These are phyloP conservation scores for Boletus albobrunnescens DNA, from an alignment of 1,284 basidiomycete species.

Conservation along the genomic window DNA sequence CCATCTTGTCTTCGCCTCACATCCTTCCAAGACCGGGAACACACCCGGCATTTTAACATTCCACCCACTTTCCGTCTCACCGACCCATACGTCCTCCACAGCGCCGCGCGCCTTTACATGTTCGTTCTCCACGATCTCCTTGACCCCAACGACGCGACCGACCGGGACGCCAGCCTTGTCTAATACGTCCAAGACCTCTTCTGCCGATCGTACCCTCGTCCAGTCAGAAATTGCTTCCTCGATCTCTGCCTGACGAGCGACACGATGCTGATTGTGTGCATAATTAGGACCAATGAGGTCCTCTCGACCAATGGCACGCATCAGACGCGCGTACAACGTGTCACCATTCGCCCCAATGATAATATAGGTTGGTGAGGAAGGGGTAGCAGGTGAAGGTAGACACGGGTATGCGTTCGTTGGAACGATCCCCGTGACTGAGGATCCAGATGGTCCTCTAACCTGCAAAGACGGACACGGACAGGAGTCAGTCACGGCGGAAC, in stretches of 20 bases:
- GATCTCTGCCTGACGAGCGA: constrained; percentile 54
- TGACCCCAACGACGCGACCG: constrained; percentile 57
- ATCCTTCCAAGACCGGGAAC: constrained; percentile 57
- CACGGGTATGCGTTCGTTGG: constrained; percentile 71
- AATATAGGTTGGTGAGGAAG: constrained; percentile 48
- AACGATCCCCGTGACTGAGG: constrained; percentile 68
- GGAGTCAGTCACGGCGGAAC: background rate
- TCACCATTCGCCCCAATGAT: constrained; percentile 72
- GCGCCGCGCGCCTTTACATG: constrained; percentile 54
- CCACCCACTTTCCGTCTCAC: constrained; percentile 43
- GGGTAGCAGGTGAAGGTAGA: constrained; percentile 41
- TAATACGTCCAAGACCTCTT: constrained; percentile 44
- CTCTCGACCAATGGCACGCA: constrained; percentile 52
- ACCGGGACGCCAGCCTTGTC: constrained; percentile 52
- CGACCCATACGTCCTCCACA: constrained; percentile 57
- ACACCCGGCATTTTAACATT: constrained; percentile 62
- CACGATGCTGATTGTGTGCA: constrained; percentile 60
- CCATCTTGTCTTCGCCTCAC: constrained; percentile 55
- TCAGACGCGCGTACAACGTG: constrained; percentile 61
- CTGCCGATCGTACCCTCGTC: constrained; percentile 46
- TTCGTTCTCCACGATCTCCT: constrained; percentile 56
- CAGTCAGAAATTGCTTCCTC: constrained; percentile 58
- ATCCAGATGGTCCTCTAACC: constrained; percentile 67
- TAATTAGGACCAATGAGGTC: constrained; percentile 57
- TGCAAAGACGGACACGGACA: constrained; percentile 25